Conservation (phyloP, 1,139 yeast genomes). For the Casaregolazyma suthepensis region DNA sequence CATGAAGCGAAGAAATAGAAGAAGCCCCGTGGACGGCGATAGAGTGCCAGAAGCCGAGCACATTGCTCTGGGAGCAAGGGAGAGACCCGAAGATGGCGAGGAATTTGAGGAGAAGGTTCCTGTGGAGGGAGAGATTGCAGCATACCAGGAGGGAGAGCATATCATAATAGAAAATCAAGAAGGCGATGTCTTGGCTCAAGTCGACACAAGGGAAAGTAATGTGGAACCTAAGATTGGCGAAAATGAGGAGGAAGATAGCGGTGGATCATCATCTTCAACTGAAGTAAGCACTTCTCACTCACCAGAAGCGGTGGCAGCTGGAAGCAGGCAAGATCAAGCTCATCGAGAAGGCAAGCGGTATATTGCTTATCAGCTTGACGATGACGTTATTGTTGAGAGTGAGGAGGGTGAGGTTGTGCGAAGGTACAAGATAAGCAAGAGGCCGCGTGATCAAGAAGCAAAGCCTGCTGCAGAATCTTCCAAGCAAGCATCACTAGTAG, state of each 20-base stretch:
- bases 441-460: slow-evolving; percentile 21
- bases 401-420: slow-evolving; percentile 88
- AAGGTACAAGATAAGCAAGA: slow-evolving; percentile 67
- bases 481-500: slow-evolving; percentile 12
- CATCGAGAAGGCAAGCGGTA: slow-evolving; percentile 28
- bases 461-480: not conserved
- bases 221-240: not conserved
- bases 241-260: slow-evolving; percentile 1
- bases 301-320: not conserved
- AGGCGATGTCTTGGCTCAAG: slow-evolving; percentile 63
- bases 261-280: slow-evolving; percentile 8
- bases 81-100: slow-evolving; percentile 5
- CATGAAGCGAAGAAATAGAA: slow-evolving; percentile 43
- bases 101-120: slow-evolving; percentile 15
- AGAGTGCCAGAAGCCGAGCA: slow-evolving; percentile 26
- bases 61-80: slow-evolving; percentile 29
- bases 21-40: slow-evolving; percentile 36
- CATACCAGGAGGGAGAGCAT: slow-evolving; percentile 66
- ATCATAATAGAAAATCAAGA: slow-evolving; percentile 72
- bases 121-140: slow-evolving; percentile 36
- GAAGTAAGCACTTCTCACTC: not conserved
- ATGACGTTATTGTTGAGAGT: slow-evolving; percentile 76
- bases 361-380: slow-evolving; percentile 58
- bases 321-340: not conserved
- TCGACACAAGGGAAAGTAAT: slow-evolving; percentile 1